These are phyloP conservation scores for Actinomucor elegans DNA, from an alignment of 371 early-diverging fungal genomes.

Conservation along the genomic window DNA sequence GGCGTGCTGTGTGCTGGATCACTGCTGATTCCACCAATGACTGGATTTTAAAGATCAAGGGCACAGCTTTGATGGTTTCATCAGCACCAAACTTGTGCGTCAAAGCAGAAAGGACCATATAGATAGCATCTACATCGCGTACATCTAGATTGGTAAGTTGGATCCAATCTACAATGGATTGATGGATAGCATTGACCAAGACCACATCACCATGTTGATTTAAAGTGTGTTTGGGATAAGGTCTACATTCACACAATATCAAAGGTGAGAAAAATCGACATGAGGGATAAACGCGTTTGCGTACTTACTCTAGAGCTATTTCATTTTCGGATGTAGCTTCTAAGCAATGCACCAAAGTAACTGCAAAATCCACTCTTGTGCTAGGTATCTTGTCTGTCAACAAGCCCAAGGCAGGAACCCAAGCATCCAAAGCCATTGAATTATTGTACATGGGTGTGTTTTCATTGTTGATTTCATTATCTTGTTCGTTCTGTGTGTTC, in stretches of 20 bases:
- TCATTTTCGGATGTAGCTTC: conserved; percentile 36
- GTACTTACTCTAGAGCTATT: conserved; percentile 29
- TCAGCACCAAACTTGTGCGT: conserved; percentile 58
- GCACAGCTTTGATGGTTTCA: conserved; percentile 61
- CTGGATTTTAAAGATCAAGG: conserved; percentile 66
- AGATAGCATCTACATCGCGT: conserved; percentile 59
- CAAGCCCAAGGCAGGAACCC: conserved; percentile 42
- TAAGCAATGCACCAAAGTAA: conserved; percentile 31
- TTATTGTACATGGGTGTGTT: conserved; percentile 11
- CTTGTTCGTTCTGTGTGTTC: conserved; percentile 12
- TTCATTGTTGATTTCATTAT: conserved; percentile 8
- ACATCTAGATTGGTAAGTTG: conserved; percentile 49
- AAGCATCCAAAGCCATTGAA: conserved; percentile 29
- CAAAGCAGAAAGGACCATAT: conserved; percentile 50
- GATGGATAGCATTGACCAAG: conserved; percentile 56
- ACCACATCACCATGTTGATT: conserved; percentile 33
- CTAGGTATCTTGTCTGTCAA: conserved; percentile 28
- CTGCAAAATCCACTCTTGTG: conserved; percentile 38
- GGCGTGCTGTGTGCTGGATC: conserved; percentile 41
- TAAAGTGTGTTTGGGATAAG: neutral
- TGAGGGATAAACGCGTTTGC: neutral
- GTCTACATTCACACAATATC: conserved; percentile 18
- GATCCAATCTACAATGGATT: conserved; percentile 59
- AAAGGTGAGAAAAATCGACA: neutral
- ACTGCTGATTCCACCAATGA: conserved; percentile 32